Percentiles rank a stretch among this genome's conserved stretches.
Evolutionary conservation across 768 basidiomycete species (phyloP).

Genomic region (Panellus pusillus): DNA sequence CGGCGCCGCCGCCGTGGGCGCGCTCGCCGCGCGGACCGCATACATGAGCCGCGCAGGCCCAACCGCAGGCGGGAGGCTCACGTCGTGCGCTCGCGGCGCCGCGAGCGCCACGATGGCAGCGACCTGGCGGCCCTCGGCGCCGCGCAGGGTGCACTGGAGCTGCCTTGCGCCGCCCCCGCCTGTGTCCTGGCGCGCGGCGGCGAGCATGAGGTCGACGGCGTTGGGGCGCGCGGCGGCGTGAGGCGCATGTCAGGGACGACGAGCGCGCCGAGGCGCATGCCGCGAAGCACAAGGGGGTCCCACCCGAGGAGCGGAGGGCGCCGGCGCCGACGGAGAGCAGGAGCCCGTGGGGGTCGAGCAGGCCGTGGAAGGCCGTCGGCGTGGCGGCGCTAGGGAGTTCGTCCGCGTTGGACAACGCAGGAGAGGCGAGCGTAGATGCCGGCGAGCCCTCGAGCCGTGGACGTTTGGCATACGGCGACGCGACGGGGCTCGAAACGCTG

Average conservation of each 20-base stretch:
- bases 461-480: too few species aligned
- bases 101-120: constrained; percentile 2
- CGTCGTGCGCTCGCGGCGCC: not conserved
- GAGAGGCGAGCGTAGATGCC: too few species aligned
- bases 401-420: not conserved
- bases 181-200: not conserved
- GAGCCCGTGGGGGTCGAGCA: constrained; percentile 17
- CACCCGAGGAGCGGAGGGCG: constrained; percentile 7
- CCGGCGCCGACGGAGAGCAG: constrained; percentile 20
- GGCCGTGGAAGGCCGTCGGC: constrained; percentile 16
- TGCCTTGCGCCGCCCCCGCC: not conserved
- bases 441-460: too few species aligned
- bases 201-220: constrained; percentile 5
- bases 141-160: constrained; percentile 1
- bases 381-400: constrained; percentile 4
- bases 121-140: not conserved
- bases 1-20: not conserved
- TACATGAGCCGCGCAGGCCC: constrained; percentile 17
- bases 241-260: constrained; percentile 7
- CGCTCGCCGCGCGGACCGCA: constrained; percentile 10
- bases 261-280: constrained; percentile 14
- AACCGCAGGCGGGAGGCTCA: constrained; percentile 8
- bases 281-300: constrained; percentile 10
- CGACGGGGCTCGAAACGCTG: too few species aligned
- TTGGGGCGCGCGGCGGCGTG: not conserved